phyloP scores from a whole-genome alignment of 1,284 basidiomycete species.

The Takashimella koratensis region DNA sequence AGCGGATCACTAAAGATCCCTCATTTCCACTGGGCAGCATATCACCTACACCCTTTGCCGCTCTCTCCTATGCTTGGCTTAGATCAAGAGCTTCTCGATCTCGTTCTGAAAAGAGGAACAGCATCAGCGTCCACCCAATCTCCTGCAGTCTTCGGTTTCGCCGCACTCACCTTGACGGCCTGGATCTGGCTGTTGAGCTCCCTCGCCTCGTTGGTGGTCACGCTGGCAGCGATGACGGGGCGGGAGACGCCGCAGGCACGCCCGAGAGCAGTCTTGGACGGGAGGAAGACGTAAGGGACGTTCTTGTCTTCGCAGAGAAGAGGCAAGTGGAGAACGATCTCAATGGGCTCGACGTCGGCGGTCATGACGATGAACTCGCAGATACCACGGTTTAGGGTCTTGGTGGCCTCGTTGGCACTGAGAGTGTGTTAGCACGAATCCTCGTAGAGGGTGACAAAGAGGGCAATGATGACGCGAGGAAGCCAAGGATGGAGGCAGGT shows the following conservation, averaged over 20 bases:
- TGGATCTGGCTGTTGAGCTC: constrained; percentile 89
- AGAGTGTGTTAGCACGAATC: no score
- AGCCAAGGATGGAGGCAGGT: neutral
- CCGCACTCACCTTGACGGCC: constrained; percentile 64
- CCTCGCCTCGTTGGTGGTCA: constrained; percentile 92
- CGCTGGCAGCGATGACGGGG: constrained; percentile 90
- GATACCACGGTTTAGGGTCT: constrained; percentile 97
- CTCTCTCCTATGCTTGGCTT: constrained; percentile 18
- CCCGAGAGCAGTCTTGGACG: constrained; percentile 70
- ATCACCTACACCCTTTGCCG: neutral
- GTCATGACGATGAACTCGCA: constrained; percentile 98
- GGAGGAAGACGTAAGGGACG: constrained; percentile 93
- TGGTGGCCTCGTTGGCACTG: constrained; percentile 61
- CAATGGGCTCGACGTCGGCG: constrained; percentile 95
- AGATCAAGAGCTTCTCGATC: constrained; percentile 72
- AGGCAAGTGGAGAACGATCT: constrained; percentile 95
- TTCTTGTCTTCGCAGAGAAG: constrained; percentile 99
- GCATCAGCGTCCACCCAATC: constrained; percentile 3
- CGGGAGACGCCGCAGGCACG: constrained; percentile 94
- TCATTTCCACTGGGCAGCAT: neutral
- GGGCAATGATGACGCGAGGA: no score
- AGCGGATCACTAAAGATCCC: constrained; percentile 8
- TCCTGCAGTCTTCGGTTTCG: constrained; percentile 2
- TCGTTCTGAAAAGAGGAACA: constrained; percentile 64
- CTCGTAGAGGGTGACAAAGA: no score